phyloP scores from a whole-genome alignment of 1,139 yeast genomes.

The Nakaseomyces glabratus region DNA sequence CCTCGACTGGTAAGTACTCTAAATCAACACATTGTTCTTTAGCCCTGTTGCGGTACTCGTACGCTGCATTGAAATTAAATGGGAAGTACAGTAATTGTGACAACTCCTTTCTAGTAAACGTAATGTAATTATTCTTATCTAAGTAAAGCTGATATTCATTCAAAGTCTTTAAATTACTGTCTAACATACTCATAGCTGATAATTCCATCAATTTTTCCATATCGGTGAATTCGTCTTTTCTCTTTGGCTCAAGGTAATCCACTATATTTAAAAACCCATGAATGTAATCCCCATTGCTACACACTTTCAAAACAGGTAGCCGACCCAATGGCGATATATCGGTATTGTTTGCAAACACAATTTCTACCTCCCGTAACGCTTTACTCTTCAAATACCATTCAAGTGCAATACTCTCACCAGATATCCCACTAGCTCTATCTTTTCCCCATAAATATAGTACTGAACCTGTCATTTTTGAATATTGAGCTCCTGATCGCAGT shows the following conservation, averaged over 20 bases:
- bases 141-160: constrained; percentile 57
- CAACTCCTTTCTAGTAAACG: constrained; percentile 54
- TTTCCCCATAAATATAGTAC: constrained; percentile 22
- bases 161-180: constrained; percentile 14
- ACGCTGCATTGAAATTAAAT: constrained; percentile 73
- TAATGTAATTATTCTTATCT: constrained; percentile 54
- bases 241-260: constrained; percentile 25
- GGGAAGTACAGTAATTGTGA: constrained; percentile 63
- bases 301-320: constrained; percentile 45
- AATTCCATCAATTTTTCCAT: constrained; percentile 13
- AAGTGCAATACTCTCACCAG: constrained; percentile 27
- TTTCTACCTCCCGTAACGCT: constrained; percentile 10
- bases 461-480: too few relatives aligned
- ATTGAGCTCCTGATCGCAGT: too few relatives aligned
- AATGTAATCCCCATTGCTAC: constrained; percentile 22
- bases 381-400: constrained; percentile 19
- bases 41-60: constrained; percentile 45
- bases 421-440: constrained; percentile 21
- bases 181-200: constrained; percentile 20
- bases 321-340: constrained; percentile 43
- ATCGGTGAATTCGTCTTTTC: neutral
- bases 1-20: constrained; percentile 17
- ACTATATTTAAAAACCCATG: constrained; percentile 48
- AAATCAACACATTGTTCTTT: constrained; percentile 20
- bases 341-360: constrained; percentile 33